Evolutionary conservation across 495 filamentous ascomycete species (phyloP).

Genomic region (Penicillium egyptiacum): DNA sequence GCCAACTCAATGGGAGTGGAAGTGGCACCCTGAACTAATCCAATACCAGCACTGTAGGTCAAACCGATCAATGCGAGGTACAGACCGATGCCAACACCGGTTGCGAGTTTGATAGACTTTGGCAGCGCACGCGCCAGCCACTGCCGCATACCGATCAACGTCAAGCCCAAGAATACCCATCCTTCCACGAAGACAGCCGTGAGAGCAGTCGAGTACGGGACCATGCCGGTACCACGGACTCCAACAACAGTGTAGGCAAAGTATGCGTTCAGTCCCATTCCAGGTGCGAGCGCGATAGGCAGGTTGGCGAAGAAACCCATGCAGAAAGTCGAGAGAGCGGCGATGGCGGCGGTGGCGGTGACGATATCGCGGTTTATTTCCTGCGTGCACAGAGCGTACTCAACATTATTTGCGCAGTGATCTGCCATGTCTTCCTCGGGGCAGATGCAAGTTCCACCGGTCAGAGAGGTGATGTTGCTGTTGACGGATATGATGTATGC

Average conservation of each 20-base stretch:
- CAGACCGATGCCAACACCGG: slow-evolving; percentile 76
- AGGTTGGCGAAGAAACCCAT: slow-evolving; percentile 73
- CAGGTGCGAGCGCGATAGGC: slow-evolving; percentile 74
- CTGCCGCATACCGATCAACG: slow-evolving; percentile 73
- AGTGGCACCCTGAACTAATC: slow-evolving; percentile 60
- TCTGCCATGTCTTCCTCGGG: slow-evolving; percentile 45
- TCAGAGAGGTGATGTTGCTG: slow-evolving; percentile 62
- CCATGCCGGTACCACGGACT: slow-evolving; percentile 61
- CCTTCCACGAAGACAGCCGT: slow-evolving; percentile 85
- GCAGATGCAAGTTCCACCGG: slow-evolving; percentile 77
- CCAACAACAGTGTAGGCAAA: slow-evolving; percentile 83
- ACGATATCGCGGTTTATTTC: slow-evolving; percentile 74
- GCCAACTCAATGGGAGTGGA: slow-evolving; percentile 66
- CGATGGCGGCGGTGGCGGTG: slow-evolving; percentile 77
- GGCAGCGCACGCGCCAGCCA: slow-evolving; percentile 80
- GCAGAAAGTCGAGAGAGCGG: slow-evolving; percentile 66
- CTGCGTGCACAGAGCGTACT: slow-evolving; percentile 62
- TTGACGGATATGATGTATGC: slow-evolving; percentile 80
- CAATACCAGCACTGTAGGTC: slow-evolving; percentile 77
- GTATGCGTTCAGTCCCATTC: slow-evolving; percentile 84
- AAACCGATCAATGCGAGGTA: slow-evolving; percentile 80
- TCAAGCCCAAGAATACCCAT: slow-evolving; percentile 66
- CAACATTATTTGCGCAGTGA: slow-evolving; percentile 53
- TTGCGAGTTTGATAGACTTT: slow-evolving; percentile 78
- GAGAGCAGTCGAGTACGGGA: slow-evolving; percentile 68